phyloP scores from a whole-genome alignment of 345 rosid species.

The Firmiana major region DNA sequence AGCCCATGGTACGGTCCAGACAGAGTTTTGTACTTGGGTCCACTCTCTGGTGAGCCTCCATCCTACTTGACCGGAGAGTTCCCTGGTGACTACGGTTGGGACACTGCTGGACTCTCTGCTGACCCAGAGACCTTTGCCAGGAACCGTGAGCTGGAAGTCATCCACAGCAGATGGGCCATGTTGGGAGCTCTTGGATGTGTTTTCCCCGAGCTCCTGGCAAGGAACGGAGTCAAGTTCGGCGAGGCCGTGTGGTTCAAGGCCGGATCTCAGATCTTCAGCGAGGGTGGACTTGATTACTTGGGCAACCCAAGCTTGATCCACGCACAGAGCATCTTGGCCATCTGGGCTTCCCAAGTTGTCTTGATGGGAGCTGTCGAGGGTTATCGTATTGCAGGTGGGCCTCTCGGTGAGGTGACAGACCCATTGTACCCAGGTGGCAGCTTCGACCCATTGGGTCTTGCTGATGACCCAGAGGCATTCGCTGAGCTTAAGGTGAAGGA shows the following conservation, averaged over 20 bases:
- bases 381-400: slow-evolving; percentile 66
- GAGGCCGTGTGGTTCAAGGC: slow-evolving; percentile 92
- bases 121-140: slow-evolving; percentile 88
- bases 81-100: slow-evolving; percentile 66
- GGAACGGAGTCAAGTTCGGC: slow-evolving; percentile 72
- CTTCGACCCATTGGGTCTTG: slow-evolving; percentile 80
- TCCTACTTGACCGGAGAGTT: slow-evolving; percentile 62
- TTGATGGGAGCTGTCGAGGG: slow-evolving; percentile 88
- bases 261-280: slow-evolving; percentile 76
- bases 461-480: slow-evolving; percentile 82
- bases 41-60: slow-evolving; percentile 74
- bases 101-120: slow-evolving; percentile 80
- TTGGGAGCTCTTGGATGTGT: slow-evolving; percentile 75
- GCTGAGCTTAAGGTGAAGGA: slow-evolving; percentile 85
- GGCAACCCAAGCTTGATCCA: slow-evolving; percentile 83
- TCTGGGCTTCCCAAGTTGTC: slow-evolving; percentile 77
- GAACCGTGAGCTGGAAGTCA: slow-evolving; percentile 86
- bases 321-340: slow-evolving; percentile 79
- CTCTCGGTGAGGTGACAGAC: slow-evolving; percentile 63
- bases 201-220: slow-evolving; percentile 73
- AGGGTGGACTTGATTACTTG: slow-evolving; percentile 77
- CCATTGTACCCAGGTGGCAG: slow-evolving; percentile 81
- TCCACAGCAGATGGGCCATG: slow-evolving; percentile 84
- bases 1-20: slow-evolving; percentile 76
- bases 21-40: slow-evolving; percentile 80